A percentile compares a stretch with the other conserved stretches of the same genome.
Evolutionary conservation across 225 moss, liverwort and hornwort genomes (phyloP).

Genomic region (Bryum argenteum): DNA sequence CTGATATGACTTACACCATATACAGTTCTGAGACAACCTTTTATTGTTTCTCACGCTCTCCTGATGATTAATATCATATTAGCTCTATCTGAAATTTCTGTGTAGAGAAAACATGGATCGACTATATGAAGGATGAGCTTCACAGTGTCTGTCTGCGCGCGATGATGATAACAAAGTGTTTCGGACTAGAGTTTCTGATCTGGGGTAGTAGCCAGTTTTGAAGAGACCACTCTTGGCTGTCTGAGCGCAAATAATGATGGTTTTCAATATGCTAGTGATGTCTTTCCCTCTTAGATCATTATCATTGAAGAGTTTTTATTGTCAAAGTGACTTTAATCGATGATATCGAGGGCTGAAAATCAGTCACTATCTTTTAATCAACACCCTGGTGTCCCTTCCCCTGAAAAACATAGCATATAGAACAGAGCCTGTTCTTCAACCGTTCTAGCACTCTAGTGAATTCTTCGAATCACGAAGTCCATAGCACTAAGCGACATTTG

Average conservation of each 20-base stretch:
- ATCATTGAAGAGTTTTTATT: too few relatives aligned
- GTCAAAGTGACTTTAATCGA: too few relatives aligned
- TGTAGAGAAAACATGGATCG: slow-evolving; percentile 45
- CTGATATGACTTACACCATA: slow-evolving; percentile 62
- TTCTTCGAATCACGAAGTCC: too few relatives aligned
- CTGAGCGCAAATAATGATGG: slow-evolving; percentile 38
- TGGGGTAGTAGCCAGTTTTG: slow-evolving; percentile 45
- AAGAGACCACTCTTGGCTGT: slow-evolving; percentile 55
- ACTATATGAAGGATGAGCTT: slow-evolving; percentile 48
- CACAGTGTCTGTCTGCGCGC: not conserved
- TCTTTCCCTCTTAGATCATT: too few relatives aligned
- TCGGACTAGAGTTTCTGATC: slow-evolving; percentile 71
- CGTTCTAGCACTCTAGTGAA: too few relatives aligned
- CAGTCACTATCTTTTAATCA: too few relatives aligned
- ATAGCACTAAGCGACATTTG: too few relatives aligned
- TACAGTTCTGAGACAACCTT: slow-evolving; percentile 36
- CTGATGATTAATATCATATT: slow-evolving; percentile 39
- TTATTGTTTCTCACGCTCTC: not conserved
- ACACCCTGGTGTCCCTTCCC: too few relatives aligned
- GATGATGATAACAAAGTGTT: slow-evolving; percentile 52
- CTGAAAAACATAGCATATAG: too few relatives aligned
- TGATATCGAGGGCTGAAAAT: too few relatives aligned
- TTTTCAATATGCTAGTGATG: too few relatives aligned
- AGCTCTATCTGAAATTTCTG: slow-evolving; percentile 37
- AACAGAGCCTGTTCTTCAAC: too few relatives aligned